Evolutionary conservation across 495 filamentous ascomycete genomes (phyloP), one percentile per base, ranked within the genome.

Genomic region (Aspergillus cavernicola): DNA sequence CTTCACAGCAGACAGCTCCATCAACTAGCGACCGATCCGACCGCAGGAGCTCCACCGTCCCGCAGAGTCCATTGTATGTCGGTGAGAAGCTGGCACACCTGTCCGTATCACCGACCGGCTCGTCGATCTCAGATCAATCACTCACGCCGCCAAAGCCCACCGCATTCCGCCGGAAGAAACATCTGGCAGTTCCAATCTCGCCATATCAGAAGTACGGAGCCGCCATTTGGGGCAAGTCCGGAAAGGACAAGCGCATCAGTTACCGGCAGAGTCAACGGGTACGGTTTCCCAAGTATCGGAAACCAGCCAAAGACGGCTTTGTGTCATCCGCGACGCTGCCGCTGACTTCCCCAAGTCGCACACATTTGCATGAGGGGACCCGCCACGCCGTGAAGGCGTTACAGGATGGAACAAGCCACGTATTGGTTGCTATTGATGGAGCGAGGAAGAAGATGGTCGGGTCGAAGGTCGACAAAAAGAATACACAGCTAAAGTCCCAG

Each of bases 401-500:
- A 29, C 66, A 70, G 15, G 54, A 58, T 13, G 65, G 66, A 9
- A 73, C 56, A 3, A 65, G 52, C 28, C 61, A 66, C 10, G 53
- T 70, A 6, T 54, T 64, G 3, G 44, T 60, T 6, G 66, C 63
- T 8, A 54, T 72, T 22, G 68, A 66, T 13, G 63, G 61, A 0
- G 71, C 66, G 15, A 63, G 66, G 53, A 67, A 67, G 53, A 66
- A 64, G 56, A 66, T 72, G 33, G 55, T 49, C 29, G 60, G 68
- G 42, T 52, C 64, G 22, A 66, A 68, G 32, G 59, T 64, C 12
- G 69, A 73, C 36, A 65, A 65, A 15, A 59, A 68, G 13, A 66
- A 72, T 26, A 69, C 66, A 36, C 53, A 65, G 35, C 26, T 78
- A 52, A 79, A 77, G 62, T 63, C 66, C 12, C 68, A 70, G 47